These are phyloP conservation scores for Schizophyllum commune DNA, from an alignment of 1,284 basidiomycete species.

Conservation along the genomic window DNA sequence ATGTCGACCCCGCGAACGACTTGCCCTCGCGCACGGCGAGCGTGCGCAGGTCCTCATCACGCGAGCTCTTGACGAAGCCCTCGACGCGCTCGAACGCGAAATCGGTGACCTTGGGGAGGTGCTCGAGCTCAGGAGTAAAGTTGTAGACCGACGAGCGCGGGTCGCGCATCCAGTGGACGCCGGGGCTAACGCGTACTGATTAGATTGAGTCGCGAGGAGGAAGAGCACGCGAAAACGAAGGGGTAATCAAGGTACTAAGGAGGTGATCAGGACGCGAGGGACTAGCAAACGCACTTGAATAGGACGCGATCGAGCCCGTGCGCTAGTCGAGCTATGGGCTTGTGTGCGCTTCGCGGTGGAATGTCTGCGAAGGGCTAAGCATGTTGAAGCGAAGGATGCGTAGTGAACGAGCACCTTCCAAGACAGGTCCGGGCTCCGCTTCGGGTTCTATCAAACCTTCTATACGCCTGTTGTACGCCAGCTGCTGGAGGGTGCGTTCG, in stretches of 20 bases:
- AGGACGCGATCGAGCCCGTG: conserved; percentile 80
- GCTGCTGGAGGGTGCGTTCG: neutral
- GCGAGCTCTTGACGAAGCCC: conserved; percentile 76
- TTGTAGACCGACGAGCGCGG: conserved; percentile 85
- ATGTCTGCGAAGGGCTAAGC: conserved; percentile 33
- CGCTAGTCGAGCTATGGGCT: conserved; percentile 61
- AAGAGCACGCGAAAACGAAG: neutral
- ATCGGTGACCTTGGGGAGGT: conserved; percentile 74
- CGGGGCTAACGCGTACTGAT: conserved; percentile 47
- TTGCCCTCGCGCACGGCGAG: conserved; percentile 56
- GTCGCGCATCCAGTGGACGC: conserved; percentile 89
- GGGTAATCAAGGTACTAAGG: neutral
- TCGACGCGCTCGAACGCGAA: conserved; percentile 85
- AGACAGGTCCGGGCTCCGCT: conserved; percentile 9
- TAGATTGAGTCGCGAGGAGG: neutral
- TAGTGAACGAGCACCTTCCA: conserved; percentile 17
- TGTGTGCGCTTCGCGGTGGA: conserved; percentile 35
- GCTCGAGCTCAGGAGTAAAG: conserved; percentile 65
- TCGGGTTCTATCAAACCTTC: conserved; percentile 35
- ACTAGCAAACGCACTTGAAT: conserved; percentile 60
- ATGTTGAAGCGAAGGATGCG: neutral
- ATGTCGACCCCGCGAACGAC: conserved; percentile 83
- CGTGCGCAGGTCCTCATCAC: conserved; percentile 68
- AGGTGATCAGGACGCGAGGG: neutral
- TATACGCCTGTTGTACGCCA: conserved; percentile 16